These are phyloP conservation scores for Jaenimonas drosophilae DNA, from an alignment of 208 protist genomes.

Conservation along the genomic window DNA sequence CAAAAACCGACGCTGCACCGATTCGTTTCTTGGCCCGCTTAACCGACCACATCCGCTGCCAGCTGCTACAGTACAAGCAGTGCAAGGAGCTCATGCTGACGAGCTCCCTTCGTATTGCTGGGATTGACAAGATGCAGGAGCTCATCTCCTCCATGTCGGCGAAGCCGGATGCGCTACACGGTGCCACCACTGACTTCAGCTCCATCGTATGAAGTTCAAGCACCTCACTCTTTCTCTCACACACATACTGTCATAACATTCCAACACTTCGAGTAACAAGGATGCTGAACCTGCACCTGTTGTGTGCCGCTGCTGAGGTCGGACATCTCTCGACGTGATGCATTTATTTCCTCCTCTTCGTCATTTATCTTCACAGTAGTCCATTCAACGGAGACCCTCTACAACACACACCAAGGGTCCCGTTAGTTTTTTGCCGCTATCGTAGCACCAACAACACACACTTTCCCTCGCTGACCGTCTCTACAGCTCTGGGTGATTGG, in stretches of 20 bases:
- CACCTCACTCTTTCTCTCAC: background rate
- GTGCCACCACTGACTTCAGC: conserved; percentile 60
- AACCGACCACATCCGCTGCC: conserved; percentile 69
- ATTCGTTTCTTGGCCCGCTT: conserved; percentile 79
- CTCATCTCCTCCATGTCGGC: conserved; percentile 54
- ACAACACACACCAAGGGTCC: no score
- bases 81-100: conserved; percentile 82
- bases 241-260: no score
- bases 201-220: conserved; percentile 40
- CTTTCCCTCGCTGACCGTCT: no score
- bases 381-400: no score
- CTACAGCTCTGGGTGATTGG: no score
- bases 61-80: conserved; percentile 68
- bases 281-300: no score
- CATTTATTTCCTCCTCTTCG: no score
- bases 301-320: no score
- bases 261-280: no score
- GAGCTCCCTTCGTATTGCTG: conserved; percentile 71
- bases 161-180: conserved; percentile 26
- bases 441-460: no score
- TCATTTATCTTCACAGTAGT: no score
- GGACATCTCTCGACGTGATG: no score
- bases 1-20: conserved; percentile 79
- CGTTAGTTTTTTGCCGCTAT: background rate
- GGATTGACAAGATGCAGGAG: conserved; percentile 81